Evolutionary conservation across 2,329 filamentous ascomycete species (phyloP).

Genomic region (Calonectria pseudoturangicola): DNA sequence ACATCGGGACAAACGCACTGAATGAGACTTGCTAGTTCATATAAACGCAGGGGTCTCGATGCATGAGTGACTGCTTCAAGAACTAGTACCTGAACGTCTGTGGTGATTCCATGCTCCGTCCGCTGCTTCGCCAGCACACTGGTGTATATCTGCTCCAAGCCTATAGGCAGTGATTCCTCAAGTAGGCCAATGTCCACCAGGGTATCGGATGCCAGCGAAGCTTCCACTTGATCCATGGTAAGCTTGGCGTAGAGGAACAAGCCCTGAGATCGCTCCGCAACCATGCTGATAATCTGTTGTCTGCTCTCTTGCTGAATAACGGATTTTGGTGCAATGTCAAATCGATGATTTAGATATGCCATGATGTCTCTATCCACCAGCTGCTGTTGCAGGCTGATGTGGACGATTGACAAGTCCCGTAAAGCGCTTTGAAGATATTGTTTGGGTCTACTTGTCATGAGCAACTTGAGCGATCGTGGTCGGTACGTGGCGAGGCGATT

Average conservation of each 20-base stretch:
- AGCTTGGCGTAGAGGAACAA: constrained; percentile 51
- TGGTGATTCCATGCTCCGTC: constrained; percentile 51
- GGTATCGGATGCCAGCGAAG: not conserved
- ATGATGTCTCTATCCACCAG: constrained; percentile 48
- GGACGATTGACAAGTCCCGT: constrained; percentile 47
- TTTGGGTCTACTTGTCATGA: constrained; percentile 50
- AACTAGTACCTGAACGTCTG: constrained; percentile 59
- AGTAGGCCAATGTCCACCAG: constrained; percentile 33
- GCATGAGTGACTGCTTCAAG: constrained; percentile 64
- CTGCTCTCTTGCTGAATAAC: constrained; percentile 29
- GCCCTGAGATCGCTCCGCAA: constrained; percentile 41
- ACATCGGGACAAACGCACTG: constrained; percentile 50
- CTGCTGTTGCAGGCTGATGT: constrained; percentile 48
- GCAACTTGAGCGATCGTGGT: constrained; percentile 46
- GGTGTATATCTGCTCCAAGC: constrained; percentile 56
- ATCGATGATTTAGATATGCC: constrained; percentile 45
- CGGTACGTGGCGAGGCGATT: constrained; percentile 47
- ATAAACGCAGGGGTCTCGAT: constrained; percentile 61
- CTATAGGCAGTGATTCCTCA: constrained; percentile 44
- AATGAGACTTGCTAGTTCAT: constrained; percentile 58
- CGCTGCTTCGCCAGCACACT: constrained; percentile 61
- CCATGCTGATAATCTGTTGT: constrained; percentile 45
- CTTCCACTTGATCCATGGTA: constrained; percentile 49
- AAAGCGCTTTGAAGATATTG: constrained; percentile 46
- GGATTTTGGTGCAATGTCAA: constrained; percentile 31